Conservation (phyloP, 2,329 filamentous ascomycete species). For the Talaromyces sp. region DNA sequence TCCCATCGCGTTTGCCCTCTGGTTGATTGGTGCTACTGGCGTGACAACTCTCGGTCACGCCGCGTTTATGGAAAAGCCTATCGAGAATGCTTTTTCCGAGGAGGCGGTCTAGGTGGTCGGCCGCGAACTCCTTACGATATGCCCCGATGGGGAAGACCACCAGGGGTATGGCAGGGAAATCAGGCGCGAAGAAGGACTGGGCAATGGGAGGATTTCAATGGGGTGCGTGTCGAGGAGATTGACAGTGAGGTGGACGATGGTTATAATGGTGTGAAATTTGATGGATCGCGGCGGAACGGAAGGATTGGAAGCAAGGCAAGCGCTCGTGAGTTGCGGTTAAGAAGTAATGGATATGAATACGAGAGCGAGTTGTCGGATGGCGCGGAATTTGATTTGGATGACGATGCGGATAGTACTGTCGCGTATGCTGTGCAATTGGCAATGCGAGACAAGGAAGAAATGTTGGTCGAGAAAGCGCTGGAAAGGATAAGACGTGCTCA, state of each 20-base stretch:
- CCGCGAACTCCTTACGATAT: constrained; percentile 91
- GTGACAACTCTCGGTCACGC: constrained; percentile 94
- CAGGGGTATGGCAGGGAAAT: constrained; percentile 72
- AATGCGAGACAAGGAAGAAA: constrained; percentile 66
- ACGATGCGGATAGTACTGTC: constrained; percentile 47
- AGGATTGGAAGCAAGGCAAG: constrained; percentile 25
- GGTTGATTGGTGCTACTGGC: constrained; percentile 93
- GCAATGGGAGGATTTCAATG: constrained; percentile 49
- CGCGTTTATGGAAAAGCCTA: constrained; percentile 93
- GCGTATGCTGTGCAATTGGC: constrained; percentile 52
- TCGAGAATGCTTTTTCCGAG: constrained; percentile 99
- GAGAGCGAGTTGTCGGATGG: constrained; percentile 45
- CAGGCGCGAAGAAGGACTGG: constrained; percentile 54
- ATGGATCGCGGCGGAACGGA: constrained; percentile 33
- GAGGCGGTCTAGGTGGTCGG: constrained; percentile 99
- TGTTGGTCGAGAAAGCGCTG: constrained; percentile 72
- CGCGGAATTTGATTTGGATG: constrained; percentile 51
- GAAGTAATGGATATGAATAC: constrained; percentile 40
- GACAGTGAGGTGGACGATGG: constrained; percentile 46
- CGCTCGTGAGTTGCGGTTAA: constrained; percentile 35
- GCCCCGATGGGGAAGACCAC: constrained; percentile 99
- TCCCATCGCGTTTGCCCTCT: constrained; percentile 79
- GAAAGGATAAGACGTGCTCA: constrained; percentile 76
- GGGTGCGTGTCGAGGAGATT: constrained; percentile 40
- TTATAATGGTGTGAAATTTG: constrained; percentile 25